phyloP scores from a whole-genome alignment of 306 rosid species.

The Malus domestica region DNA sequence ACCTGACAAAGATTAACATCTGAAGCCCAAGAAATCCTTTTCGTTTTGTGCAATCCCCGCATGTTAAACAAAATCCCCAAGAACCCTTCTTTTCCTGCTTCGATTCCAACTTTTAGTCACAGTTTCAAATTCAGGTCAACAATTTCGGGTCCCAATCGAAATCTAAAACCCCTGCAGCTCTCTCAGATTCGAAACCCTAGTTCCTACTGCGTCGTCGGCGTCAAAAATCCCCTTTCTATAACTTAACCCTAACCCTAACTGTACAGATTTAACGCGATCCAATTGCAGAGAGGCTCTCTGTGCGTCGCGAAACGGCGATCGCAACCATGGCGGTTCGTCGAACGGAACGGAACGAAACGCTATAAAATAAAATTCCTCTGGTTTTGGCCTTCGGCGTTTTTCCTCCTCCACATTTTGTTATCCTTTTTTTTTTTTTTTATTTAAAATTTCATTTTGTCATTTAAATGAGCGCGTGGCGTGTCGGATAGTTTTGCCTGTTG shows the following conservation, averaged over 20 bases:
- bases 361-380: constrained; percentile 18
- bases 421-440: neutral
- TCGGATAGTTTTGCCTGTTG: neutral
- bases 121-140: neutral
- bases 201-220: constrained; percentile 10
- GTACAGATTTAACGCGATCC: constrained; percentile 1
- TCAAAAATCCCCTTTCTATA: neutral
- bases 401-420: neutral
- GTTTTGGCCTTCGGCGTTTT: constrained; percentile 10
- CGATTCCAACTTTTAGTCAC: constrained; percentile 17
- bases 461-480: constrained; percentile 19
- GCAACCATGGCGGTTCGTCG: constrained; percentile 3
- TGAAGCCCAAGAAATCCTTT: constrained; percentile 82
- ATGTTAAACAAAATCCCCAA: constrained; percentile 31
- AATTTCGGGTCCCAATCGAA: constrained; percentile 10
- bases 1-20: constrained; percentile 91
- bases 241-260: neutral
- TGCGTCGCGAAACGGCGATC: neutral
- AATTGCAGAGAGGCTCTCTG: constrained; percentile 1
- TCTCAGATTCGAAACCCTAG: constrained; percentile 38
- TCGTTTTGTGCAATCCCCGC: constrained; percentile 70
- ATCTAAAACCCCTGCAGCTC: neutral
- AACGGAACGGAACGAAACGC: constrained; percentile 26
- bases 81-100: constrained; percentile 18
- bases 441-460: neutral